Conservation (phyloP, 305 asterid genomes). For the Euphrasia arctica region DNA sequence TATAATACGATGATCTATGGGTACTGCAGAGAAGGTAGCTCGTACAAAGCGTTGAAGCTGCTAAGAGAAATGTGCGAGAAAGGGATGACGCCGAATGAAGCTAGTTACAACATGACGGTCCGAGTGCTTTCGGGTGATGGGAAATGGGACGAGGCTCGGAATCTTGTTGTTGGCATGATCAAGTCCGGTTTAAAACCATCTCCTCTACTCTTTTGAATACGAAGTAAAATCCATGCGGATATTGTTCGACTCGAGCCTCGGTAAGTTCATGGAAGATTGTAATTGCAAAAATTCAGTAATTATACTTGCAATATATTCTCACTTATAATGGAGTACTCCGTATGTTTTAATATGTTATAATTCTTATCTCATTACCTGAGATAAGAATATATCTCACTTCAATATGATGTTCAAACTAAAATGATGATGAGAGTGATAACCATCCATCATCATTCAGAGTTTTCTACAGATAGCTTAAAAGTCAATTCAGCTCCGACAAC, state of each 20-base stretch:
- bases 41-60: constrained; percentile 55
- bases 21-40: constrained; percentile 60
- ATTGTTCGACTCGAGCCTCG: too few relatives aligned
- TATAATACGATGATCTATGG: constrained; percentile 67
- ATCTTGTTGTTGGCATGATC: constrained; percentile 44
- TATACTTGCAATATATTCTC: too few relatives aligned
- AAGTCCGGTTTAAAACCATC: constrained; percentile 52
- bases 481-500: neutral
- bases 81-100: constrained; percentile 57
- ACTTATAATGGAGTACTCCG: too few relatives aligned
- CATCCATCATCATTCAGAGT: constrained; percentile 3
- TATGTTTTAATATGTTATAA: too few relatives aligned
- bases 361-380: neutral
- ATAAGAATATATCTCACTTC: neutral
- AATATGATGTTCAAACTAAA: neutral
- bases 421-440: constrained; percentile 3
- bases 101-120: constrained; percentile 61
- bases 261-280: too few relatives aligned
- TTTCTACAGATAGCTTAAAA: neutral
- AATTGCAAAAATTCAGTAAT: too few relatives aligned
- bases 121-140: constrained; percentile 50
- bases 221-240: neutral
- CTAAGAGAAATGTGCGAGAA: constrained; percentile 53
- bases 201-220: constrained; percentile 24
- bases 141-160: constrained; percentile 47